Base-by-base conservation (phyloP, 371 early-diverging fungal species). In the Zopfochytrium polystomum region DNA sequence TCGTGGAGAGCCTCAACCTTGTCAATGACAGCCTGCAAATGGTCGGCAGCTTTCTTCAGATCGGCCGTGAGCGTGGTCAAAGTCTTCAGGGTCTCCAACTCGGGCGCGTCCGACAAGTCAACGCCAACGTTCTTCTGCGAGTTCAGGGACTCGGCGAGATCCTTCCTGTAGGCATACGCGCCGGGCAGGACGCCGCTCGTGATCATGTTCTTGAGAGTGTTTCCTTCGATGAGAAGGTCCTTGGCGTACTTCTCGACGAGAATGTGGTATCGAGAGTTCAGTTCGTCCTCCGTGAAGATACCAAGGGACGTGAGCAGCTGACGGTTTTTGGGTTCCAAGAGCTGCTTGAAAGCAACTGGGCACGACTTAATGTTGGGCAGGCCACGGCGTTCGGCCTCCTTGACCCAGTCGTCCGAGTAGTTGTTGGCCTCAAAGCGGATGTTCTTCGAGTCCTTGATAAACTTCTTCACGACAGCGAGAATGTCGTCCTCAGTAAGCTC, bases 341-440 rank as follows among this genome's bases (percentile, higher is more conserved):
- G 80, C 70, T 88, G 84, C 23, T 73, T 67, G 83, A 92, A 95
- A 56, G 97, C 95, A 60, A 85, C 93, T 43, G 92, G 89, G 63
- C 88, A 85, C 58, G 85, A 82, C 70, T 75, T 79, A 78, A 96
- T 91, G 84, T 95, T 96, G 75, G 91, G 90, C 55, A 98, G 80
- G 13, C 97, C 96, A 71, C 97, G 92, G 70, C 66, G 70, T 46
- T 67, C 80, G 52, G 82, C 84, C 66, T 80, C 81, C 44, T 56
- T 71, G 52, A 71, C 72, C 82, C 82, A 82, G 52, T 79, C 83
- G 27, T 81, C 70, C 62, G 80, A 80, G 74, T 98, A 98, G 78
- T 89, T 89, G 83, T 98, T 94, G 62, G 94, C 95, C 75, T 98
- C 97, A 77, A 98, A 98, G 66, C 96, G 88, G 68, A 96, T 83